These are phyloP conservation scores for Elsinoe fawcettii DNA, from an alignment of 2,329 filamentous ascomycete species.

Conservation along the genomic window DNA sequence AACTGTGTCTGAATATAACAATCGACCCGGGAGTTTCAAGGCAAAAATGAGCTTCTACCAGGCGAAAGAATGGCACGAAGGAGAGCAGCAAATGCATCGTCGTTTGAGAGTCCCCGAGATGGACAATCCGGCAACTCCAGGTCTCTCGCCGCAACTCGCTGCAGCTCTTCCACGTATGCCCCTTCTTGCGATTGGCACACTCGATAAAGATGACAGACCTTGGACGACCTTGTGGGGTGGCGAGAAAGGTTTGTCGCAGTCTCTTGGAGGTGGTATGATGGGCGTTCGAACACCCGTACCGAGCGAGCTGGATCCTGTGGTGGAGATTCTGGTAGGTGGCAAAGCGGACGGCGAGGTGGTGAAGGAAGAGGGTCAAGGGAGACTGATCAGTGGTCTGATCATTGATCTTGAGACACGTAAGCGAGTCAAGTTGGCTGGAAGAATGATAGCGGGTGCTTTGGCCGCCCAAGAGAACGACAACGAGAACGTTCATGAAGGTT, in stretches of 20 bases:
- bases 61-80: constrained; percentile 51
- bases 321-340: constrained; percentile 51
- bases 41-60: constrained; percentile 37
- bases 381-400: constrained; percentile 54
- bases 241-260: constrained; percentile 56
- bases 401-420: constrained; percentile 60
- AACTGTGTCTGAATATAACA: no score
- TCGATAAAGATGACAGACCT: constrained; percentile 57
- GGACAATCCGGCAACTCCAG: constrained; percentile 60
- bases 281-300: constrained; percentile 58
- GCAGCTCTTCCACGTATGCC: constrained; percentile 55
- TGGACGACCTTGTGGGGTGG: constrained; percentile 81
- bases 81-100: constrained; percentile 58
- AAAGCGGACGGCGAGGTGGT: constrained; percentile 39
- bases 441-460: constrained; percentile 57
- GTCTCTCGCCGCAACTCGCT: constrained; percentile 54
- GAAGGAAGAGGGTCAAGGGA: constrained; percentile 33
- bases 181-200: constrained; percentile 63
- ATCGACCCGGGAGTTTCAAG: neutral
- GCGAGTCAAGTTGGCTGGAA: constrained; percentile 65
- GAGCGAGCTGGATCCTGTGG: constrained; percentile 59
- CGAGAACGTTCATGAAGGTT: constrained; percentile 23
- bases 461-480: constrained; percentile 29
- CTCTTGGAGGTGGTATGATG: constrained; percentile 55
- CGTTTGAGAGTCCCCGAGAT: constrained; percentile 51